Evolutionary conservation across 2,329 filamentous ascomycete species (phyloP), one percentile per base, ranked within the genome.

Genomic region (Botryosphaeria dothidea): DNA sequence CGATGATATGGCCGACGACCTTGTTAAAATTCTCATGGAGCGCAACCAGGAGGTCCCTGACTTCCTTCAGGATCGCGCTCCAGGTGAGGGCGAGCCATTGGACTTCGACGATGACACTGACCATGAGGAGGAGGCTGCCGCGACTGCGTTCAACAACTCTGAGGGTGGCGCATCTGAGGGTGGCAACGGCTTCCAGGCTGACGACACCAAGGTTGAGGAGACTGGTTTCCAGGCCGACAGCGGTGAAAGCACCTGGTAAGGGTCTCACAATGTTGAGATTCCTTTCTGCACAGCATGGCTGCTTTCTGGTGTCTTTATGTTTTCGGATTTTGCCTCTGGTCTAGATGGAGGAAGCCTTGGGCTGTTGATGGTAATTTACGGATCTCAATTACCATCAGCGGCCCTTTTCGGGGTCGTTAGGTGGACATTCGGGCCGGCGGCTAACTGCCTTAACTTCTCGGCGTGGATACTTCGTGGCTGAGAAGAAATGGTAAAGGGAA

Each of bases 21-120:
- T 99, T 0, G 91, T 92, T 41, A 93, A 93, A 75, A 88, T 92
- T 5, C 83, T 99, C 0, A 73, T 96, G 0, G 94, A 98, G 78
- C 91, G 88, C 4, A 83, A 88, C 4, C 92, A 97, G 77, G 78
- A 82, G 0, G 79, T 99, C 27, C 95, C 95, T 0, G 91, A 96
- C 0, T 98, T 98, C 74, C 84, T 98, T 0, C 74, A 90, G 69
- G 68, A 81, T 0, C 88, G 86, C 74, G 79, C 87, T 64, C 90
- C 90, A 0, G 84, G 89, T 65, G 83, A 84, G 1, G 80, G 78
- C 0, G 78, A 81, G 69, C 75, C 66, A 34, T 77, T 85, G 5
- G 73, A 78, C 3, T 88, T 85, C 67, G 79, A 86, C 21, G 86
- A 88, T 41, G 82, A 86, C 48, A 75, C 75, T 19, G 75, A 77